Base-by-base conservation (phyloP, 2,329 filamentous ascomycete species). In the Podosphaera xanthii region DNA sequence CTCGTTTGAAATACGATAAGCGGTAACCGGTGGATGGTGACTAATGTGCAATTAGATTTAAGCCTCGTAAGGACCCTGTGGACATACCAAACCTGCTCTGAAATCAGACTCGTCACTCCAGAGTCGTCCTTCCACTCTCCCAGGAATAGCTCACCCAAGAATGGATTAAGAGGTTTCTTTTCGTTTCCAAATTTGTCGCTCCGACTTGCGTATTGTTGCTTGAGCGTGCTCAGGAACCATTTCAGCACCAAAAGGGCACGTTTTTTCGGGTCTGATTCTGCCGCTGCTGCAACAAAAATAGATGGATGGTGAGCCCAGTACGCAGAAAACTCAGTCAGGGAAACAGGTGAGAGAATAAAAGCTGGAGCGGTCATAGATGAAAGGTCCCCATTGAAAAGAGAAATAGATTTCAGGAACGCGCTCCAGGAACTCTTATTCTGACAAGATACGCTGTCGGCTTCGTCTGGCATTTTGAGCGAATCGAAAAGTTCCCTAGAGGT, bases 151-250 rank as follows among this genome's bases (percentile, higher is more conserved):
- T 98, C 91, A 60, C 91, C 91, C 42, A 98, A 74, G 73, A 98
- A 97, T 0, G 92, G 92, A 69, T 98, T 97, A 61, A 98, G 74
- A 2, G 91, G 91, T 76, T 97, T 98, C 81, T 97, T 97, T 76
- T 96, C 91, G 68, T 88, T 92, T 57, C 88, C 89, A 63, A 77
- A 82, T 66, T 82, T 75, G 65, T 96, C 90, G 69, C 87, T 94
- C 61, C 79, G 77, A 67, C 76, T 81, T 10, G 54, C 54, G 67
- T 83, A 82, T 70, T 94, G 88, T 72, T 94, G 87, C 74, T 92
- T 94, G 58, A 97, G 76, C 2, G 90, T 95, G 67, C 83, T 90
- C 59, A 97, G 74, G 74, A 96, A 97, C 91, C 91, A 97, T 72
- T 91, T 94, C 66, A 96, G 75, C n/a, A 97, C 91, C 40, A 91